Evolutionary conservation across 1,284 basidiomycete genomes (phyloP).

Genomic region (Cutaneotrichosporon daszewskae): DNA sequence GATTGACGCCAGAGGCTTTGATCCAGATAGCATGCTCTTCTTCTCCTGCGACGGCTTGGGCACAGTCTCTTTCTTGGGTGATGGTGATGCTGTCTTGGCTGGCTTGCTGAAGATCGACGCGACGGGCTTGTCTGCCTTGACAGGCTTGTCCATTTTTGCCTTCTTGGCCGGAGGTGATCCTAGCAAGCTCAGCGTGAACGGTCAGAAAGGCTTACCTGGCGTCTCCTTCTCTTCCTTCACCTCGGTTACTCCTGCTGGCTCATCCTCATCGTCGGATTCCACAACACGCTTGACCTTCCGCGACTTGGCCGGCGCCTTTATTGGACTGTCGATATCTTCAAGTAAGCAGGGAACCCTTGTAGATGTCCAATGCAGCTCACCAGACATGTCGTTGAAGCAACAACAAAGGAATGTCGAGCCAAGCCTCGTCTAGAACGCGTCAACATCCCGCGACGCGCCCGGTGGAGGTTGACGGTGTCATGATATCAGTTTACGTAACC

Average conservation of each 20-base stretch:
- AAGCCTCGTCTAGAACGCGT: no score
- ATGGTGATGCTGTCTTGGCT: conserved; percentile 6
- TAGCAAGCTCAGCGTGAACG: neutral
- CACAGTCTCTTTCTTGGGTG: conserved; percentile 5
- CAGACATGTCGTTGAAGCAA: conserved; percentile 11
- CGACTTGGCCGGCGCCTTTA: conserved; percentile 15
- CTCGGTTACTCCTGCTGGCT: conserved; percentile 12
- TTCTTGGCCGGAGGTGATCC: conserved; percentile 35
- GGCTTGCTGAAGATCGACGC: conserved; percentile 1
- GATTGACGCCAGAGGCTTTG: conserved; percentile 21
- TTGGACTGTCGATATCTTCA: conserved; percentile 21
- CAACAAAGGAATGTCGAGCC: neutral
- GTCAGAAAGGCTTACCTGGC: conserved; percentile 13
- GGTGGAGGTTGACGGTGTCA: neutral
- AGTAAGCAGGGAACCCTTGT: conserved; percentile 1
- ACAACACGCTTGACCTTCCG: conserved; percentile 59
- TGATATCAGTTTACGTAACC: neutral
- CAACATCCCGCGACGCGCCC: conserved; percentile 1
- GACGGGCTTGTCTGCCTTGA: conserved; percentile 9
- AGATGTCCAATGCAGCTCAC: neutral
- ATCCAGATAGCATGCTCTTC: conserved; percentile 1
- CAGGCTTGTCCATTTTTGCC: conserved; percentile 19
- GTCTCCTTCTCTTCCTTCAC: conserved; percentile 5
- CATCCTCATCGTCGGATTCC: conserved; percentile 61
- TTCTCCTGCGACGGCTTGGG: conserved; percentile 5